Evolutionary conservation across 352 stramenopile species (phyloP).

Genomic region (Phytophthora tentaculata): DNA sequence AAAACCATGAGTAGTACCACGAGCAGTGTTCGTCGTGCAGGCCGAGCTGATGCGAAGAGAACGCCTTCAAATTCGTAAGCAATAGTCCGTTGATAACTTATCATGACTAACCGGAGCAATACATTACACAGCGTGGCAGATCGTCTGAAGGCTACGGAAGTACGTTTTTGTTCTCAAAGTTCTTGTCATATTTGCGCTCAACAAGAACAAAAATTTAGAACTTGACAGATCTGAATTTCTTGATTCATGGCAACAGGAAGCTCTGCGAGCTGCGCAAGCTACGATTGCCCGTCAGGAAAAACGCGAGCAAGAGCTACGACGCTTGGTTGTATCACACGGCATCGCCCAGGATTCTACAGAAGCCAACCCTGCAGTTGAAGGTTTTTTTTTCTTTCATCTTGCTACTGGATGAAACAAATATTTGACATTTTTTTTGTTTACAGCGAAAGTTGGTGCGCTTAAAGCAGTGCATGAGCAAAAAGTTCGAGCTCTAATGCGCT

Average conservation of each 20-base stretch:
- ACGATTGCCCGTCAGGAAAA: conserved; percentile 72
- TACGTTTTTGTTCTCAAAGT: conserved; percentile 16
- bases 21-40: conserved; percentile 14
- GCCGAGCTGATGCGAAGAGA: conserved; percentile 46
- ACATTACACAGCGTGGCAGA: conserved; percentile 45
- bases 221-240: background rate
- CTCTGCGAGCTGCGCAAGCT: conserved; percentile 51
- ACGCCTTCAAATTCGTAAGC: conserved; percentile 39
- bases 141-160: conserved; percentile 59
- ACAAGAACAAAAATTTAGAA: background rate
- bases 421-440: background rate
- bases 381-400: conserved; percentile 16
- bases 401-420: background rate
- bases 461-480: conserved; percentile 76
- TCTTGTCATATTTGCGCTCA: background rate
- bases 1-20: conserved; percentile 15
- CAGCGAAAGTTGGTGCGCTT: conserved; percentile 72
- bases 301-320: conserved; percentile 62
- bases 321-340: conserved; percentile 52
- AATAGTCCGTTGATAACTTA: background rate
- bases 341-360: conserved; percentile 36
- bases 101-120: background rate
- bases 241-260: conserved; percentile 45
- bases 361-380: conserved; percentile 52
- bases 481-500: conserved; percentile 87